Evolutionary conservation across 768 basidiomycete species (phyloP), one percentile per base, ranked within the genome.

Genomic region (Kwoniella heveanensis): DNA sequence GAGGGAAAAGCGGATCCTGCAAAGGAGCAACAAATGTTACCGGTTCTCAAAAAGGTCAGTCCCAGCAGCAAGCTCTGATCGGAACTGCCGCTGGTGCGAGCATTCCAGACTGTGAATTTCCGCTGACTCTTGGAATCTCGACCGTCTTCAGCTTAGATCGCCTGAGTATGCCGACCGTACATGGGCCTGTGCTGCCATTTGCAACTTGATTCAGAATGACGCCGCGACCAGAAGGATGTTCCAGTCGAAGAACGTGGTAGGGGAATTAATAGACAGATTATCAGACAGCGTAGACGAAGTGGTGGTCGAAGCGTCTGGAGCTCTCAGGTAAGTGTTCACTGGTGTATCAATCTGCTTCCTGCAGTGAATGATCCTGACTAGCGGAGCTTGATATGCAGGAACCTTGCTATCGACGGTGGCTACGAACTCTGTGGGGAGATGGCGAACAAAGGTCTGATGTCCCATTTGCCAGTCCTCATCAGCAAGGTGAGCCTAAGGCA

Each of bases 171-270:
- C 84, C 1, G 94, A 97, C 68, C 86, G 94, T 57, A 91, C 91
- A 77, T 96, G 92, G 93, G 92, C 93, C 2, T 95, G 93, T 77
- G 92, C 93, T 24, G 92, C 93, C 0, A 89, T 95, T n/a, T 92
- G 91, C 12, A 95, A 91, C 79, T 82, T 97, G 53, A 95, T 95
- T 66, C 90, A 93, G 78, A 95, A 95, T 69, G 94, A 97, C 79
- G 89, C 93, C 21, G 91, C 91, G 7, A 96, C 94, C 15, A 83
- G 94, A 64, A 82, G 94, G 66, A 81, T 97, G 70, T 84, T 97
- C 21, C 93, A 95, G 74, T 90, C 90, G 27, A 92, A 90, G 81
- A 92, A 93, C 77, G 84, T 95, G 36, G 90, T 97, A 36, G 91
- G 90, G 5, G 86, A 86, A 29, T 81, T 96, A 71, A 92, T 96